Evolutionary conservation across 257 asterid genomes (phyloP), one percentile per base, ranked within the genome.

Genomic region (Solanum chmielewskii): DNA sequence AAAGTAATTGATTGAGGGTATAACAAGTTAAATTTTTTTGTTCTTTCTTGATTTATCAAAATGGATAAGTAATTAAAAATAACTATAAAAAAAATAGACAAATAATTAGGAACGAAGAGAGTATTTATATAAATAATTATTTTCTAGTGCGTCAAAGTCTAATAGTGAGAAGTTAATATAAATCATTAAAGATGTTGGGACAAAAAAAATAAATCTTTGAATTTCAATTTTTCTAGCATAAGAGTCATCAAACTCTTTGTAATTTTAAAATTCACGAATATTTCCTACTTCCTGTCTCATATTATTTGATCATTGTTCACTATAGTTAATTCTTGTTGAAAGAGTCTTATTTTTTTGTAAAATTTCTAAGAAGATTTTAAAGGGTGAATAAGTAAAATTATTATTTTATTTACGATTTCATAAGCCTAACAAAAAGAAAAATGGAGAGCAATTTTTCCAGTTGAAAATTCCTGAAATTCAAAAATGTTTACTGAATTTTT

Each of bases 41-140:
- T 37, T 0, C 7, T 37, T 37, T 37, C 0, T 37, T 37, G 0
- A 37, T 37, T 37, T 37, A 37, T 37, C 39, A 37, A 37, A 37
- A 5, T 37, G 39, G 0, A 37, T 1, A 37, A 37, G 7, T 35
- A 35, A 35, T 35, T 4, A 5, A 35, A 0, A 1, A 35, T 1
- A 35, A 35, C 7, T 35, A 35, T 35, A 4, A 35, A 35, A 4
- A 35, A 35, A 35, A 35, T 35, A 4, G 39, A 35, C 7, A 35
- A 35, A 35, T 35, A 5, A 35, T 35, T 35, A 4, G 7, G 7
- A 0, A 35, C 39, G 7, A 5, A 35, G 39, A 35, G 39, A 35
- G 7, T 37, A 37, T 1, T 1, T 18, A 52, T 18, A 52, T 18
- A 6, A 52, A 16, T 16, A 52, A 52, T 52, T 52, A 52, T 16